Base-by-base conservation (phyloP, 2,329 filamentous ascomycete genomes). In the Cladosporium velox region DNA sequence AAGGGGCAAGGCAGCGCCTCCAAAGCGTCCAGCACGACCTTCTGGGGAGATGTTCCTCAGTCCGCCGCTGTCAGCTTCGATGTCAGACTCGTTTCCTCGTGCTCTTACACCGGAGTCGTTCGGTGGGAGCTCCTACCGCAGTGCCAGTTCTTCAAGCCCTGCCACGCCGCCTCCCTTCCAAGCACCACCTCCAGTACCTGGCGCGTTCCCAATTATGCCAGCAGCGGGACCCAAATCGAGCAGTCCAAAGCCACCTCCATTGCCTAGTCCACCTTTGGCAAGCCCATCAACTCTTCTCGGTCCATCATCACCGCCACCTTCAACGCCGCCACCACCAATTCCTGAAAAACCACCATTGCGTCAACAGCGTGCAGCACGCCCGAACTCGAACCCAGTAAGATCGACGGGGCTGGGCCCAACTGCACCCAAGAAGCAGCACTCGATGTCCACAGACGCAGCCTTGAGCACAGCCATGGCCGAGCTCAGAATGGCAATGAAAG, bases 11-110 rank as follows among this genome's bases (percentile, higher is more conserved):
- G 69, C 69, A 21, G 49, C 28, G 54, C 69, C 72, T 35, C 72
- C 72, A 3, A 70, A 67, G 52, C 69, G 68, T 57, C 69, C 70
- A 28, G 66, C 70, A 24, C 67, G 71, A 28, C 68, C 72, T 30
- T 58, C 70, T 6, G 69, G 67, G 38, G 68, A 71, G 21, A 64
- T 69, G 30, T 67, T 69, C 52, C 41, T 69, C n/a, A 65, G 62
- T 3, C 59, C 68, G 6, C 54, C 64, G 34, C 59, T 63, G 14
- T 44, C 52, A n/a, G 32, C 57, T 5, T 52, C 15, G 49, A 65
- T 30, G 51, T 64, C 61, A 7, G 61, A 64, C 21, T 55, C 61
- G 10, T 64, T 64, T 10, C 51, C 61, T 64, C 61, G 61, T 18
- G 61, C 61, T 34, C 35, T 57, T 10, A 64, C 61, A 12, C 61